phyloP scores from a whole-genome alignment of 1,284 basidiomycete species.

The Mycena citricolor region DNA sequence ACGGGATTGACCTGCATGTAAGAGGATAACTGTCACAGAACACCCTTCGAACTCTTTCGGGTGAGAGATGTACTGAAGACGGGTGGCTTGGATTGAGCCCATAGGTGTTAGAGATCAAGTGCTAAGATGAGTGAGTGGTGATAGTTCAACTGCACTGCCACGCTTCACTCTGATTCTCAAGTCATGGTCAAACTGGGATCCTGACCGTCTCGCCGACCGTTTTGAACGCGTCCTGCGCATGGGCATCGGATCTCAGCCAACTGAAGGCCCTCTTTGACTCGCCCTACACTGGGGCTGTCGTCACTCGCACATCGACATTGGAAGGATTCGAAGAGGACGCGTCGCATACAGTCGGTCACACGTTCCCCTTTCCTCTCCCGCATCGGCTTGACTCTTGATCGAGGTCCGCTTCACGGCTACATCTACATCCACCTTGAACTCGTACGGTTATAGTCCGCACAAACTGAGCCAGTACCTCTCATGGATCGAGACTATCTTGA shows the following conservation, averaged over 20 bases:
- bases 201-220: conserved; percentile 56
- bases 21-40: too few relatives aligned
- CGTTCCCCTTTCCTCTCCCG: not conserved
- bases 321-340: conserved; percentile 64
- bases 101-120: too few relatives aligned
- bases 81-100: too few relatives aligned
- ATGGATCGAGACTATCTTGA: conserved; percentile 59
- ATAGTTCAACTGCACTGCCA: too few relatives aligned
- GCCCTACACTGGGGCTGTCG: conserved; percentile 70
- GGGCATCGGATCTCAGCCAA: conserved; percentile 69
- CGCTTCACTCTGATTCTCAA: not conserved
- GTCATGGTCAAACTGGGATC: conserved; percentile 53
- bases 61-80: too few relatives aligned
- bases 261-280: conserved; percentile 63
- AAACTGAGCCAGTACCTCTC: conserved; percentile 60
- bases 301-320: conserved; percentile 71
- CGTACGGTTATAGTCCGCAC: conserved; percentile 79
- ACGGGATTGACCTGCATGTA: too few relatives aligned
- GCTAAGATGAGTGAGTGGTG: too few relatives aligned
- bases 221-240: conserved; percentile 75
- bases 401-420: conserved; percentile 14
- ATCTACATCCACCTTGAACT: conserved; percentile 63
- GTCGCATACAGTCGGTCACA: conserved; percentile 51
- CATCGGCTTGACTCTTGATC: conserved; percentile 1
- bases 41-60: too few relatives aligned